phyloP scores from a whole-genome alignment of 352 stramenopile species.

The Pythium monospermum region DNA sequence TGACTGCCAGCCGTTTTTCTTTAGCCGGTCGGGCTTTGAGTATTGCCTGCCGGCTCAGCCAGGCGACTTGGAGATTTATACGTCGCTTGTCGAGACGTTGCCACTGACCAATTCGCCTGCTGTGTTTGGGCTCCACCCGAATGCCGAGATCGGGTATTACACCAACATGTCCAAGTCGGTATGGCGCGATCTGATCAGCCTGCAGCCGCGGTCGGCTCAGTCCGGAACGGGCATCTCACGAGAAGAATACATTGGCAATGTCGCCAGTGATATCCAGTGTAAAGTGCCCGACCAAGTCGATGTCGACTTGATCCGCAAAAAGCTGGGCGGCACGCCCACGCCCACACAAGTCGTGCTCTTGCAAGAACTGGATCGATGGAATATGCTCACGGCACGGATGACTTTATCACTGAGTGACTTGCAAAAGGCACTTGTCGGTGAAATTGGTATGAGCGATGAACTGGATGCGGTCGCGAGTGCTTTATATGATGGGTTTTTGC shows the following conservation, averaged over 20 bases:
- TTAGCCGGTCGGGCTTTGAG: conserved; percentile 91
- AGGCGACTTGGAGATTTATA: conserved; percentile 75
- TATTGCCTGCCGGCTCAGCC: conserved; percentile 71
- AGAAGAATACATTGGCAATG: conserved; percentile 91
- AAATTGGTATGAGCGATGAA: conserved; percentile 96
- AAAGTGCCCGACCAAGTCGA: conserved; percentile 89
- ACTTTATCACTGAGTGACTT: conserved; percentile 81
- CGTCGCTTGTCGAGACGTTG: conserved; percentile 81
- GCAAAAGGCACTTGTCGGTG: conserved; percentile 89
- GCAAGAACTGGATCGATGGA: conserved; percentile 95
- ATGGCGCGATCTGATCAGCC: conserved; percentile 90
- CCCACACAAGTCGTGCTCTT: conserved; percentile 92
- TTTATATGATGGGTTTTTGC: conserved; percentile 93
- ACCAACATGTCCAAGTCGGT: conserved; percentile 93
- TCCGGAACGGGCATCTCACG: conserved; percentile 76
- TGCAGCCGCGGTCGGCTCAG: conserved; percentile 86
- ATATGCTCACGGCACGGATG: conserved; percentile 87
- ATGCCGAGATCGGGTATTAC: conserved; percentile 96
- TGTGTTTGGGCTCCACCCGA: conserved; percentile 95
- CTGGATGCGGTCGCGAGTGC: conserved; percentile 90
- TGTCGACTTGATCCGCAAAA: conserved; percentile 85
- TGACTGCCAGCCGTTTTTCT: conserved; percentile 92
- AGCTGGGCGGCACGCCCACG: conserved; percentile 59
- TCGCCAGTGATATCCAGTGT: conserved; percentile 87
- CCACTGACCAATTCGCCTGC: conserved; percentile 92